phyloP scores from a whole-genome alignment of 2,329 filamentous ascomycete genomes.

The Paecilomyces sp. region DNA sequence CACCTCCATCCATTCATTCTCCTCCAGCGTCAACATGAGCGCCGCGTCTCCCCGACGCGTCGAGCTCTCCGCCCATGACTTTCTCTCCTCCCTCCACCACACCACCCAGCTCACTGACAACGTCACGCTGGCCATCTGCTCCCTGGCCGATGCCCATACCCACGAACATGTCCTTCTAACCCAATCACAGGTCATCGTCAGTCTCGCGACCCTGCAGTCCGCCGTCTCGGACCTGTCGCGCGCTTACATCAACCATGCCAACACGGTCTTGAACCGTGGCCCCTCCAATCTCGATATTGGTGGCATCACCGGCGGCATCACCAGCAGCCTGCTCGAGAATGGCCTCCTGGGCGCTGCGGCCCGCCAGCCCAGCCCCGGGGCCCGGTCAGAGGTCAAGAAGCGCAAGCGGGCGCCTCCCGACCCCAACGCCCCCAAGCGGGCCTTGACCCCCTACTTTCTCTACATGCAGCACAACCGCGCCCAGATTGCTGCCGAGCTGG shows the following conservation, averaged over 20 bases:
- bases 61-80: not conserved
- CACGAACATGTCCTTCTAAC: constrained; percentile 16
- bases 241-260: constrained; percentile 83
- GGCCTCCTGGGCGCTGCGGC: constrained; percentile 30
- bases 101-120: constrained; percentile 5
- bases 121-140: constrained; percentile 5
- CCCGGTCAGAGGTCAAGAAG: constrained; percentile 57
- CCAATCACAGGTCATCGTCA: constrained; percentile 59
- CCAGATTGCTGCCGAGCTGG: constrained; percentile 73
- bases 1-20: not conserved
- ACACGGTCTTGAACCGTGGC: constrained; percentile 66
- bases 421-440: constrained; percentile 90
- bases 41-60: constrained; percentile 4
- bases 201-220: constrained; percentile 70
- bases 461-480: constrained; percentile 84
- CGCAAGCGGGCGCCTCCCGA: constrained; percentile 82
- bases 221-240: constrained; percentile 72
- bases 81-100: constrained; percentile 7
- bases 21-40: not conserved
- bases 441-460: constrained; percentile 88
- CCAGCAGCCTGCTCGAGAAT: constrained; percentile 37
- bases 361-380: constrained; percentile 28
- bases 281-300: constrained; percentile 47
- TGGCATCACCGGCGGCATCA: constrained; percentile 28
- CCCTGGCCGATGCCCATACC: not conserved